Conservation (phyloP, 2,329 filamentous ascomycete genomes). For the Hymenoscyphus infarciens region DNA sequence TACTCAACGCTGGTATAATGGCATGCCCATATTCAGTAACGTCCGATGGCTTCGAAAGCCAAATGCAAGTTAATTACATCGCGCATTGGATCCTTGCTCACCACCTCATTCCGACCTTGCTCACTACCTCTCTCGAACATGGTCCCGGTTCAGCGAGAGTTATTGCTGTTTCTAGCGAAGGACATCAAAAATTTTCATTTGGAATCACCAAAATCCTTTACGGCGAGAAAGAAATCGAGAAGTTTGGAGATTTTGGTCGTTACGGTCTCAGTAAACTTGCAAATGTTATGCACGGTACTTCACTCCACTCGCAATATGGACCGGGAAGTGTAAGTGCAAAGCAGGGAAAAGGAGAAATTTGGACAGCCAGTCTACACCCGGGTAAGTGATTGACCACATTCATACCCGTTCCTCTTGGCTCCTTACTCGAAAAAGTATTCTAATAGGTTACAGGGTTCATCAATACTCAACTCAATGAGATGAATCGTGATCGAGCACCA, state of each 20-base stretch:
- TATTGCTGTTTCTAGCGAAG: constrained; percentile 18
- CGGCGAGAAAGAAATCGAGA: constrained; percentile 11
- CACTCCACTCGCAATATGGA: constrained; percentile 20
- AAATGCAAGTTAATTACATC: constrained; percentile 37
- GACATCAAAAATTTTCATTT: constrained; percentile 17
- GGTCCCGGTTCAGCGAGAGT: constrained; percentile 18
- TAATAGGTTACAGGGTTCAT: constrained; percentile 11
- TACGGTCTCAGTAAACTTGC: constrained; percentile 24
- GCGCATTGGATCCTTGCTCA: constrained; percentile 33
- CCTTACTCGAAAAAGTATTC: too few relatives aligned
- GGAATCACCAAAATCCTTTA: constrained; percentile 16
- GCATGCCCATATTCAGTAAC: constrained; percentile 35
- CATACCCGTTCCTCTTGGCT: too few relatives aligned
- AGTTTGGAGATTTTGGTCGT: constrained; percentile 7
- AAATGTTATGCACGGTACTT: constrained; percentile 22
- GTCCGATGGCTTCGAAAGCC: constrained; percentile 35
- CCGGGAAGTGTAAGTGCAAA: constrained; percentile 14
- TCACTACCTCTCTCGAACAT: constrained; percentile 17
- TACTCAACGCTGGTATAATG: constrained; percentile 46
- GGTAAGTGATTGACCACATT: constrained; percentile 2
- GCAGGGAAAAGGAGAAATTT: constrained; percentile 20
- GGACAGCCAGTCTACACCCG: constrained; percentile 19
- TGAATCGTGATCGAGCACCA: constrained; percentile 11
- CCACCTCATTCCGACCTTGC: constrained; percentile 17
- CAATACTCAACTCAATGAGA: constrained; percentile 18